phyloP scores from a whole-genome alignment of 306 rosid species.

The Boehmeria nivea region DNA sequence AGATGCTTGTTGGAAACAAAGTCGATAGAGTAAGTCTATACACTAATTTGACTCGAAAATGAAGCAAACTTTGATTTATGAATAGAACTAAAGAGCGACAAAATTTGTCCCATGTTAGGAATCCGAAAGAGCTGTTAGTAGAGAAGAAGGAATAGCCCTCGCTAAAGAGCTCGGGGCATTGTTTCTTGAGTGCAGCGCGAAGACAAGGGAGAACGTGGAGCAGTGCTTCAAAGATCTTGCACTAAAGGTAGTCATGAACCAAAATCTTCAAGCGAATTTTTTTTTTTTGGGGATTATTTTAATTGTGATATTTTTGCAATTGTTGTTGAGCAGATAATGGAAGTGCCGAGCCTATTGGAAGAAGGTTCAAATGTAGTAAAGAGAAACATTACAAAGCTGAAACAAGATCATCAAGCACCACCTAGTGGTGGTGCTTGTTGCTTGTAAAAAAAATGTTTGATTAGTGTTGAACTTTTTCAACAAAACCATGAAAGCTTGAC shows the following conservation, averaged over 20 bases:
- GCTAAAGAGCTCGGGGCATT: constrained; percentile 73
- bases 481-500: constrained; percentile 21
- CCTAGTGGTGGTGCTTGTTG: constrained; percentile 49
- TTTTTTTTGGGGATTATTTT: too few species aligned
- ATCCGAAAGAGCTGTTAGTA: constrained; percentile 79
- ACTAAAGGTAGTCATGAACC: constrained; percentile 50
- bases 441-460: constrained; percentile 28
- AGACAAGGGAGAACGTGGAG: constrained; percentile 86
- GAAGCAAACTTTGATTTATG: constrained; percentile 10
- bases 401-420: constrained; percentile 44
- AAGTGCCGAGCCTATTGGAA: constrained; percentile 81
- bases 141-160: constrained; percentile 83
- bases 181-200: constrained; percentile 94
- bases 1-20: constrained; percentile 93
- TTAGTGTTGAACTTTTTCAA: neutral
- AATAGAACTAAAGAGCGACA: neutral
- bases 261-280: neutral
- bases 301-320: too few species aligned
- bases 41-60: neutral
- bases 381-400: constrained; percentile 59
- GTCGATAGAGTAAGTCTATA: constrained; percentile 74
- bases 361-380: constrained; percentile 67
- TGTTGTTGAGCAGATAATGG: constrained; percentile 51
- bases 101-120: constrained; percentile 36
- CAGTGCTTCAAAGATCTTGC: constrained; percentile 84